Base-by-base conservation (phyloP, 2,329 filamentous ascomycete species). In the Ceratocystis colombiana region DNA sequence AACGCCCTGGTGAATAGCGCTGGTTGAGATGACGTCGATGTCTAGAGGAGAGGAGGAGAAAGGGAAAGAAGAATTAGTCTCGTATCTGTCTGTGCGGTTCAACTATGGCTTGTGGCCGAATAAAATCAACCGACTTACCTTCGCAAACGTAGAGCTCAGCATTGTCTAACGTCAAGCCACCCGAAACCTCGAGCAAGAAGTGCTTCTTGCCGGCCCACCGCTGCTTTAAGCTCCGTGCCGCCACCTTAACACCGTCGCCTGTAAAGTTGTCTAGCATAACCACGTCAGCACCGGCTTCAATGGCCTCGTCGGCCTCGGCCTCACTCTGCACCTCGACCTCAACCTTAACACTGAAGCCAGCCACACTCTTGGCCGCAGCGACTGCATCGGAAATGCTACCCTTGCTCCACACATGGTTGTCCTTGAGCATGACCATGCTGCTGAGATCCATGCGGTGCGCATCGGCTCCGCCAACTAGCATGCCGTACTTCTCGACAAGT, bases 221-320 rank as follows among this genome's bases (percentile, higher is more conserved):
- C 72, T 88, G 80, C 78, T 93, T 95, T 70, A 99, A 74, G 71
- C 82, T 86, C 73, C 77, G 81, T 15, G 93, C 89, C 0, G 90
- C 90, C 7, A 81, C 76, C 73, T 85, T 87, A 69, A 96, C 87
- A 0, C 86, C 90, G 0, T 89, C 87, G 0, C 88, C 85, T 0
- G 85, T 86, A 73, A 97, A 99, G 75, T 99, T 99, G 75, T 99
- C 94, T 68, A 99, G 78, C 94, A 99, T 99, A 69, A 99, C 86
- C 22, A 99, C 87, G 74, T 99, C 93, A 0, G 94, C 94, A 0
- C 94, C 94, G 0, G 93, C 93, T 2, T 79, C 84, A 71, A 96
- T 92, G 0, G 94, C 94, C 76, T 95, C 90, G 74, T 96, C 87
- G 0, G 94, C 94, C 77, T 96, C 91, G 55, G 82, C 85, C 76